phyloP scores from a whole-genome alignment of 192 early-diverging fungal species.

The Fimicolochytrium jonesii region DNA sequence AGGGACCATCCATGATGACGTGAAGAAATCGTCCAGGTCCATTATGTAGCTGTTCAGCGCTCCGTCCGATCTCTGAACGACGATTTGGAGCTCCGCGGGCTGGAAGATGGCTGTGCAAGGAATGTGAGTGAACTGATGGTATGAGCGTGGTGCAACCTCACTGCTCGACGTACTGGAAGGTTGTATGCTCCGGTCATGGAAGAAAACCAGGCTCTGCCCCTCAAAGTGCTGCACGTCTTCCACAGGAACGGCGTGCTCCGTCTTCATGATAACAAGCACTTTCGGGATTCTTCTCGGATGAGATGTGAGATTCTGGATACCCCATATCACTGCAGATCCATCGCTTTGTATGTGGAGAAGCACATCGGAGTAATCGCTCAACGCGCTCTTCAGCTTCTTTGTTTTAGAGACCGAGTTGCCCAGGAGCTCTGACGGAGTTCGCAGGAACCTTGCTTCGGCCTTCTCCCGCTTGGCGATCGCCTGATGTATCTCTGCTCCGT shows the following conservation, averaged over 20 bases:
- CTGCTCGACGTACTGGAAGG: conserved; percentile 36
- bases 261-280: conserved; percentile 62
- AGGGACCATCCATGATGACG: conserved; percentile 50
- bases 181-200: conserved; percentile 41
- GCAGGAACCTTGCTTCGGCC: neutral
- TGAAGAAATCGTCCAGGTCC: conserved; percentile 76
- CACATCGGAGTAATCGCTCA: conserved; percentile 72
- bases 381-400: conserved; percentile 54
- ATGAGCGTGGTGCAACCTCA: no score
- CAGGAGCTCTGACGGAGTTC: conserved; percentile 7
- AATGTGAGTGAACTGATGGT: no score
- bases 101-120: conserved; percentile 42
- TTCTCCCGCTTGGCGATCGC: conserved; percentile 23
- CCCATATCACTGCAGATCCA: conserved; percentile 75
- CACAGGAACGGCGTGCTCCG: conserved; percentile 48
- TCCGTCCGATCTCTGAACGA: conserved; percentile 53
- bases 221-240: conserved; percentile 57
- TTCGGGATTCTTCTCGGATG: conserved; percentile 61
- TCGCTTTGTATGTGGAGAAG: conserved; percentile 67
- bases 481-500: conserved; percentile 21
- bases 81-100: conserved; percentile 58
- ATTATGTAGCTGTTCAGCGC: conserved; percentile 64
- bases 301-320: conserved; percentile 62
- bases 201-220: conserved; percentile 43
- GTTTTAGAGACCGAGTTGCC: no score